Evolutionary conservation across 257 asterid species (phyloP).

Genomic region (Solanum ahanhuiri): DNA sequence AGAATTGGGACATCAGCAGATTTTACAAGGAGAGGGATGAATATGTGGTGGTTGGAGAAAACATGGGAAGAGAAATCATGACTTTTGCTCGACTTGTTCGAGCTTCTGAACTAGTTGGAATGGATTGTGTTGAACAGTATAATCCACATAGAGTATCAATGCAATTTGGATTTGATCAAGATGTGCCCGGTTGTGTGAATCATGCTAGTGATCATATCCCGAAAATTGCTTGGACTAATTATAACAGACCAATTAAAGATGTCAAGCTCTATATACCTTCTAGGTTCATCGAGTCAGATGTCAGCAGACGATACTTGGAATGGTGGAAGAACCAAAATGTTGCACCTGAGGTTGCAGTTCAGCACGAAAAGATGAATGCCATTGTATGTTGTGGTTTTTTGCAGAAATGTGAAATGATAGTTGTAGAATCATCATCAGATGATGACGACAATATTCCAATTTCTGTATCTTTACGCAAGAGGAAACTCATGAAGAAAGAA

Average conservation of each 20-base stretch:
- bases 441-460: neutral
- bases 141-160: conserved; percentile 25
- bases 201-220: neutral
- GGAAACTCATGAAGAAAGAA: neutral
- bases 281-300: conserved; percentile 12
- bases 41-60: neutral
- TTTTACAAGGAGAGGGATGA: conserved; percentile 4
- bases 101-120: conserved; percentile 17
- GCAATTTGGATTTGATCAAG: conserved; percentile 36
- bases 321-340: conserved; percentile 20
- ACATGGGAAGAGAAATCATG: neutral
- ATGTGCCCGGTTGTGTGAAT: conserved; percentile 11
- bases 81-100: conserved; percentile 11
- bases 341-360: neutral
- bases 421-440: neutral
- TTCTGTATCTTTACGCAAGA: neutral
- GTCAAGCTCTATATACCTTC: conserved; percentile 15
- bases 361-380: neutral
- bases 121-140: conserved; percentile 19
- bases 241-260: conserved; percentile 18
- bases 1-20: neutral
- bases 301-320: conserved; percentile 10
- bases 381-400: neutral
- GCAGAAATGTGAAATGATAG: neutral
- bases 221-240: conserved; percentile 16